phyloP scores from a whole-genome alignment of 176 grass and related monocot species.

The Melocanna baccifera region DNA sequence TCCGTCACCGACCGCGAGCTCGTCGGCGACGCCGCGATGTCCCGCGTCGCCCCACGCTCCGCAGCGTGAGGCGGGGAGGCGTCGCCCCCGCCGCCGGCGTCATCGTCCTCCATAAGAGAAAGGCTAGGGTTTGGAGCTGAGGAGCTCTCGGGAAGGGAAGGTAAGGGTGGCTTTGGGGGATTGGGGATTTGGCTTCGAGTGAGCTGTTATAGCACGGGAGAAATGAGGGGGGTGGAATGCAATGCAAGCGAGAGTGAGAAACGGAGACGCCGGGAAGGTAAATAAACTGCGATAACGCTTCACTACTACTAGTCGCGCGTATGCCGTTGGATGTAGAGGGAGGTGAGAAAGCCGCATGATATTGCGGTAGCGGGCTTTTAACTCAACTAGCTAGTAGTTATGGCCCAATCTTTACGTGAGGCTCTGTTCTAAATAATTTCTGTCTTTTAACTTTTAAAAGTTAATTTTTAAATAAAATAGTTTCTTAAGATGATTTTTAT shows the following conservation, averaged over 20 bases:
- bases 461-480: too few relatives aligned
- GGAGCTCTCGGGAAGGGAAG: background rate
- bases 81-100: constrained; percentile 42
- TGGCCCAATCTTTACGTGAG: too few relatives aligned
- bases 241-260: background rate
- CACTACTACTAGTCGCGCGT: too few relatives aligned
- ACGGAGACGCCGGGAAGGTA: background rate
- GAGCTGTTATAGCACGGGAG: background rate
- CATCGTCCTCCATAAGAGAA: constrained; percentile 34
- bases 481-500: too few relatives aligned
- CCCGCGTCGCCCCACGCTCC: constrained; percentile 20
- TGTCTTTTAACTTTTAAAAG: too few relatives aligned
- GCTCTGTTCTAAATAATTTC: too few relatives aligned
- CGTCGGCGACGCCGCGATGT: constrained; percentile 70
- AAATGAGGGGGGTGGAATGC: background rate
- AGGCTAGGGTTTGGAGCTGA: constrained; percentile 38
- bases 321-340: too few relatives aligned
- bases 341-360: too few relatives aligned
- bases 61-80: constrained; percentile 48
- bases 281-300: too few relatives aligned
- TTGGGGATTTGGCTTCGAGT: constrained; percentile 16
- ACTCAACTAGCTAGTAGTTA: too few relatives aligned
- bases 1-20: constrained; percentile 85
- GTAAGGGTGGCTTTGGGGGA: constrained; percentile 4
- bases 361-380: too few relatives aligned